Percentiles rank a stretch among this genome's conserved stretches.
These are phyloP conservation scores for Cytauxzoon felis DNA, from an alignment of 169 alveolate genomes.

Conservation along the genomic window DNA sequence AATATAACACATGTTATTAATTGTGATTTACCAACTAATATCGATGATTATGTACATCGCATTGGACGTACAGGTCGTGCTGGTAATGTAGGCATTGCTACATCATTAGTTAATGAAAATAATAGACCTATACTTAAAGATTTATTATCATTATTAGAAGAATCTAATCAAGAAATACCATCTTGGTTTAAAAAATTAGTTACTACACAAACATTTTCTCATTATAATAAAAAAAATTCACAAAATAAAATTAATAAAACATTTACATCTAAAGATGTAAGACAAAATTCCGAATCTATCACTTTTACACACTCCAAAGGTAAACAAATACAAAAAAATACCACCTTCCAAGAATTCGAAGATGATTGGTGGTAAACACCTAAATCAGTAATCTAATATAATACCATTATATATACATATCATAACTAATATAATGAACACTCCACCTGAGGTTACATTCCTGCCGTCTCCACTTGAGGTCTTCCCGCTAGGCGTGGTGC, in stretches of 20 bases:
- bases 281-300: constrained; percentile 37
- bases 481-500: no score
- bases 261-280: constrained; percentile 36
- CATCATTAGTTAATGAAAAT: constrained; percentile 87
- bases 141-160: constrained; percentile 73
- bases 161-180: constrained; percentile 72
- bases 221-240: constrained; percentile 2
- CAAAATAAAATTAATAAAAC: constrained; percentile 19
- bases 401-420: no score
- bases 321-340: constrained; percentile 11
- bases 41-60: constrained; percentile 92
- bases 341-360: constrained; percentile 51
- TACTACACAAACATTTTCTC: constrained; percentile 17
- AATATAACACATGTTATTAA: constrained; percentile 91
- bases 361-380: constrained; percentile 66
- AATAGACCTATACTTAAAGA: constrained; percentile 84
- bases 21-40: constrained; percentile 92
- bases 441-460: no score
- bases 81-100: constrained; percentile 96
- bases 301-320: constrained; percentile 35
- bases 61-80: constrained; percentile 98
- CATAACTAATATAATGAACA: no score
- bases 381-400: no score
- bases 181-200: constrained; percentile 73
- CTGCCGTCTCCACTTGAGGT: no score